A percentile compares a stretch with the other conserved stretches of the same genome.
phyloP scores from a whole-genome alignment of 306 rosid species.

The Citrullus amarus region DNA sequence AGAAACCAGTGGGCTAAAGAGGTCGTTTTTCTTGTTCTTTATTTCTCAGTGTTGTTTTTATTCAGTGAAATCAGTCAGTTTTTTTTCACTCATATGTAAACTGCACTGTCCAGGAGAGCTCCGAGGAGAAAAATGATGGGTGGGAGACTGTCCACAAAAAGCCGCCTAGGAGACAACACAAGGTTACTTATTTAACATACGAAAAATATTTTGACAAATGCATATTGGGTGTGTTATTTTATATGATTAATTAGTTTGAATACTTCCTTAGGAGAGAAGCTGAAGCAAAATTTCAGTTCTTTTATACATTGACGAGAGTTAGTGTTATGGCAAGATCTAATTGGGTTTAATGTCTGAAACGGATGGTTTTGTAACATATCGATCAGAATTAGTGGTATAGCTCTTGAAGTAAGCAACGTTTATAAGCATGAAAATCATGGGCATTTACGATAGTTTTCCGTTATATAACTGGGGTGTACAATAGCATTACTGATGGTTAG shows the following conservation, averaged over 20 bases:
- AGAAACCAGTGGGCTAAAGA: conserved; percentile 20
- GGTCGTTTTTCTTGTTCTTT: conserved; percentile 11
- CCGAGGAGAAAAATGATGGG: conserved; percentile 37
- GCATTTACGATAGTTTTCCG: not conserved
- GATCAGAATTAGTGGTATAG: not conserved
- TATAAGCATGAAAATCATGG: not conserved
- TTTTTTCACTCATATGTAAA: not conserved
- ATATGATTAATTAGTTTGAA: not conserved
- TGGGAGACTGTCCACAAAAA: conserved; percentile 76
- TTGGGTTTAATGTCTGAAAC: not conserved
- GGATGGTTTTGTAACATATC: not conserved
- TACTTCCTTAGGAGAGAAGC: not conserved
- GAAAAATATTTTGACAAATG: not conserved
- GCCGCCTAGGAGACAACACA: conserved; percentile 43
- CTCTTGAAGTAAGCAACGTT: not conserved
- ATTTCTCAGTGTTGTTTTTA: not conserved
- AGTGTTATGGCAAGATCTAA: not conserved
- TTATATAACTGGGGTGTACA: not conserved
- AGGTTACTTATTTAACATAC: conserved; percentile 34
- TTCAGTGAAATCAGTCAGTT: not conserved
- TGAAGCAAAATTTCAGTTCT: not conserved
- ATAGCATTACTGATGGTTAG: not conserved
- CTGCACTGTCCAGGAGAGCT: conserved; percentile 29
- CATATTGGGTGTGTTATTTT: not conserved
- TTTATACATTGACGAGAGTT: not conserved